Conservation (phyloP, 768 basidiomycete species). For the Tricholoma matsutake region DNA sequence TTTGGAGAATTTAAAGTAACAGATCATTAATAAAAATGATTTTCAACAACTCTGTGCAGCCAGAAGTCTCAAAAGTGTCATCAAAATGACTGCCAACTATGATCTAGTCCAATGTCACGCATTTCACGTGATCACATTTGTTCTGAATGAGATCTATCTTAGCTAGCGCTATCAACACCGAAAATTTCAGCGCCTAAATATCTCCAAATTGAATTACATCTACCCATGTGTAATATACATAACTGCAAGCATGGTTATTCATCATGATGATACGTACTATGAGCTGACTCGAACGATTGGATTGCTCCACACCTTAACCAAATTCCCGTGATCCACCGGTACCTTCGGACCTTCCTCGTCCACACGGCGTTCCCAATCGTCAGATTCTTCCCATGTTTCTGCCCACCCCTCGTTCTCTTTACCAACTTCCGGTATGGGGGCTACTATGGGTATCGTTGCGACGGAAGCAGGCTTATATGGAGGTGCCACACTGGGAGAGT, state of each 20-base stretch:
- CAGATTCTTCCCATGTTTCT: conserved; percentile 49
- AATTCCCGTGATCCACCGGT: conserved; percentile 32
- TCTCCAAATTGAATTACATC: not conserved
- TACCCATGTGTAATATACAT: conserved; percentile 6
- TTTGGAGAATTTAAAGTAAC: no score
- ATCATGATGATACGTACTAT: conserved; percentile 5
- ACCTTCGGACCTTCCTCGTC: conserved; percentile 45
- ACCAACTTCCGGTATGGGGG: conserved; percentile 10
- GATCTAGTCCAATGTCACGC: no score
- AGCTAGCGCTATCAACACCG: no score
- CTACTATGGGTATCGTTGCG: conserved; percentile 9
- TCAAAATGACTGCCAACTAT: no score
- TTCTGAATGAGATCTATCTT: no score
- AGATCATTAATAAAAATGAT: no score
- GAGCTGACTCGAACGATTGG: conserved; percentile 13
- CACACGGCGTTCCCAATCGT: conserved; percentile 50
- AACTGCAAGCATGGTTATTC: not conserved
- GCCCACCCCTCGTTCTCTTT: conserved; percentile 37
- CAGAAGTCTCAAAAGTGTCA: no score
- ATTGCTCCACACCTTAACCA: conserved; percentile 24
- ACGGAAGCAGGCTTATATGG: conserved; percentile 6
- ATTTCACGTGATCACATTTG: no score
- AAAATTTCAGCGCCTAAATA: not conserved
- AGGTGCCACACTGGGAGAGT: conserved; percentile 25
- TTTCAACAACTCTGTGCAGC: no score